phyloP scores from a whole-genome alignment of 1,284 basidiomycete species.

The Filobasidium uniguttulatum region DNA sequence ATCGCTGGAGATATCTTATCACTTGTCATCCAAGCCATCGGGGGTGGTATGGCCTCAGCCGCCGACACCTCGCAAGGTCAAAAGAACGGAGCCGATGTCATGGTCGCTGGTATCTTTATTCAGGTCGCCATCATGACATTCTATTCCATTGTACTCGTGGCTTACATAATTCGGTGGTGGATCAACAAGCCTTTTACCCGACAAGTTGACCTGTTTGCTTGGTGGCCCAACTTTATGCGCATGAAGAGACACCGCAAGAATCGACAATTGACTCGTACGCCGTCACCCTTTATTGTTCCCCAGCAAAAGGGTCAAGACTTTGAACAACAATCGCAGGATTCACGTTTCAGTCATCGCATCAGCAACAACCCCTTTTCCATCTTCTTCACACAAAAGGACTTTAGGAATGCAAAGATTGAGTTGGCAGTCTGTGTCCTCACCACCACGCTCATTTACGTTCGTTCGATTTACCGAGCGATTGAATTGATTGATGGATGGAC shows the following conservation, averaged over 20 bases:
- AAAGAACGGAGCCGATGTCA: slow-evolving; percentile 26
- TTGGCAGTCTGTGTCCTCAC: slow-evolving; percentile 12
- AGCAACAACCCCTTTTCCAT: too few species aligned
- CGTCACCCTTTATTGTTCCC: background rate
- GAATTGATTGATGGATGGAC: slow-evolving; percentile 32
- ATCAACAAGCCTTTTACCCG: slow-evolving; percentile 16
- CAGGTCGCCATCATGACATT: slow-evolving; percentile 24
- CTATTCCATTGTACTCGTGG: slow-evolving; percentile 22
- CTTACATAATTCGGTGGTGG: slow-evolving; percentile 22
- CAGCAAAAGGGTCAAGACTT: background rate
- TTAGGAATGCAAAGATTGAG: slow-evolving; percentile 5
- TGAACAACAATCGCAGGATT: background rate
- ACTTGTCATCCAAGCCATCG: slow-evolving; percentile 29
- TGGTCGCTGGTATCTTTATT: slow-evolving; percentile 21
- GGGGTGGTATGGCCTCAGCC: slow-evolving; percentile 24
- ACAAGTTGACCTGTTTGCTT: slow-evolving; percentile 15
- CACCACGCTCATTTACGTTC: slow-evolving; percentile 27
- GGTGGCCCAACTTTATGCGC: slow-evolving; percentile 10
- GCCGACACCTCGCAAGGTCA: slow-evolving; percentile 13
- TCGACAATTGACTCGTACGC: background rate
- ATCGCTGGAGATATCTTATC: slow-evolving; percentile 25
- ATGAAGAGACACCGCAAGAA: background rate
- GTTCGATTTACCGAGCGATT: slow-evolving; percentile 30
- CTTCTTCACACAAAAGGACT: slow-evolving; percentile 1
- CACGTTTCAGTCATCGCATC: background rate